phyloP scores from a whole-genome alignment of 2,329 filamentous ascomycete genomes.

The Colletotrichum agaves region DNA sequence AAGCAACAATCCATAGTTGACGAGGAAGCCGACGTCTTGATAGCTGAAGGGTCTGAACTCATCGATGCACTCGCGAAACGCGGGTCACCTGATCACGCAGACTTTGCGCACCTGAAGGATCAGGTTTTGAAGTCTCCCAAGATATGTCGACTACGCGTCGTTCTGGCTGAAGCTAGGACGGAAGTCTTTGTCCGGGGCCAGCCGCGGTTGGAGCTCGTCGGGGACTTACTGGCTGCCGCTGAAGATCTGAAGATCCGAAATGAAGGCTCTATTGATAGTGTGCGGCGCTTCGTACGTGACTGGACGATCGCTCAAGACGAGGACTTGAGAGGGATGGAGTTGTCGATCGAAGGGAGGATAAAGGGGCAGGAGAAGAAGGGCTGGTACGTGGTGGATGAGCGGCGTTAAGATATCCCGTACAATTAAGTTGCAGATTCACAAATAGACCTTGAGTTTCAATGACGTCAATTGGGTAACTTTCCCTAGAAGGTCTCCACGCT shows the following conservation, averaged over 20 bases:
- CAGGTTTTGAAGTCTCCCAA: neutral
- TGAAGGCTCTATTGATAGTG: neutral
- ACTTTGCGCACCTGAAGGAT: slow-evolving; percentile 38
- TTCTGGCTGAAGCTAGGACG: neutral
- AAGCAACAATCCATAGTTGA: neutral
- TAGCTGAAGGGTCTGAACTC: slow-evolving; percentile 29
- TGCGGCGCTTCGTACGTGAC: neutral
- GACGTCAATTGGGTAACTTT: neutral
- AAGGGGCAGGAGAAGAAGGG: neutral
- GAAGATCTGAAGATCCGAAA: slow-evolving; percentile 2
- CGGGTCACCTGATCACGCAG: slow-evolving; percentile 40
- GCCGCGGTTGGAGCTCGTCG: slow-evolving; percentile 11
- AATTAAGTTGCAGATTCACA: no score
- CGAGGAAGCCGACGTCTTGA: neutral
- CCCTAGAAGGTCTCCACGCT: neutral
- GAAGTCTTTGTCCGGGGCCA: neutral
- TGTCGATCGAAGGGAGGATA: neutral
- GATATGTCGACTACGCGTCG: neutral
- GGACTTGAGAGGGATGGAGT: neutral
- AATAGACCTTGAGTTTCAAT: neutral
- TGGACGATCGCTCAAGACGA: neutral
- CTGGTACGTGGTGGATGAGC: neutral
- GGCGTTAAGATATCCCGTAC: no score
- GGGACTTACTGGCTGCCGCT: neutral
- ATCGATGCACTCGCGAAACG: slow-evolving; percentile 34